These are phyloP conservation scores for Fusarium sp. DNA, from an alignment of 2,329 filamentous ascomycete species.

Conservation along the genomic window DNA sequence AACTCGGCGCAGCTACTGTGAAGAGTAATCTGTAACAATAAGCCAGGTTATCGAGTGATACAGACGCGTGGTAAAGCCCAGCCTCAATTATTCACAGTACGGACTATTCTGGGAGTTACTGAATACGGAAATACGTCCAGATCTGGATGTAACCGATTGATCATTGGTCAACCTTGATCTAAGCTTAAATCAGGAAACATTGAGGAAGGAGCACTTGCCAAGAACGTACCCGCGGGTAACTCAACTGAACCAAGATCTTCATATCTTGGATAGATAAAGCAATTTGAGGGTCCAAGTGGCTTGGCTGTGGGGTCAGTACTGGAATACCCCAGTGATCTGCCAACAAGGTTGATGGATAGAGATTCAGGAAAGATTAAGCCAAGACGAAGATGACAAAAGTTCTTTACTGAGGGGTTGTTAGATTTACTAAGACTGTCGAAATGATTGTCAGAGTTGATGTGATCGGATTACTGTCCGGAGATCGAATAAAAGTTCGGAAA, in stretches of 20 bases:
- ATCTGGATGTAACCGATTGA: neutral
- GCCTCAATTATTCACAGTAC: neutral
- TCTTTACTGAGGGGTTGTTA: neutral
- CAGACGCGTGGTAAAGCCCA: neutral
- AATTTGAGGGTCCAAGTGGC: constrained; percentile 4
- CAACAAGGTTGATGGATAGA: neutral
- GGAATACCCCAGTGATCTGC: neutral
- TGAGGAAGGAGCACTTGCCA: neutral
- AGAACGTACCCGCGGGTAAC: neutral
- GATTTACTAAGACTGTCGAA: too few species aligned
- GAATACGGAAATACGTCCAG: neutral
- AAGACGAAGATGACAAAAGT: neutral
- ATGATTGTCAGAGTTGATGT: neutral
- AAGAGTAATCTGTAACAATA: neutral
- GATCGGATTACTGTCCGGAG: neutral
- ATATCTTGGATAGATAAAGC: neutral
- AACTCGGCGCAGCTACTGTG: neutral
- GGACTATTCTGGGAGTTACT: neutral
- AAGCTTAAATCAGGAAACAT: constrained; percentile 3
- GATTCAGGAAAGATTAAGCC: neutral
- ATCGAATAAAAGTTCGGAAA: neutral
- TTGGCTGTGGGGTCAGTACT: neutral
- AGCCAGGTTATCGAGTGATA: neutral
- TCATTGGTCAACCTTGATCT: constrained; percentile 5
- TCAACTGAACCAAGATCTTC: constrained; percentile 6